Evolutionary conservation across 805 yeast genomes (phyloP).

Genomic region (Blastobotrys parvus): DNA sequence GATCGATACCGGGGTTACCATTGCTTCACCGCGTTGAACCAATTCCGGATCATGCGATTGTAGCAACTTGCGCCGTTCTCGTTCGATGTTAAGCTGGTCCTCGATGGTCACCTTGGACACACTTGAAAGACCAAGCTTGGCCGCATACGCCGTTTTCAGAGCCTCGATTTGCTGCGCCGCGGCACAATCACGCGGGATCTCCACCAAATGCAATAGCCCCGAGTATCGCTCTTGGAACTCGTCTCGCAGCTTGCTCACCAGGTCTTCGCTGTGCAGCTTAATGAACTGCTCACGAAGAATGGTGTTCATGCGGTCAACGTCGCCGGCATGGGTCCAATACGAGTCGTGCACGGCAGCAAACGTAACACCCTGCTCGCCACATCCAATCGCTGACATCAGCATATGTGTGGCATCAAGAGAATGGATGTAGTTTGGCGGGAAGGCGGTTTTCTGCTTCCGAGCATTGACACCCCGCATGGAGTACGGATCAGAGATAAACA

Average conservation of each 20-base stretch:
- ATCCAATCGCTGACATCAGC: slow-evolving; percentile 78
- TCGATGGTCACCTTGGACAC: slow-evolving; percentile 45
- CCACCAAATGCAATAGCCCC: slow-evolving; percentile 54
- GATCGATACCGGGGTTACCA: slow-evolving; percentile 67
- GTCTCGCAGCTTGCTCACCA: slow-evolving; percentile 57
- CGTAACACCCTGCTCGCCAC: slow-evolving; percentile 53
- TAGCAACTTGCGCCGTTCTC: slow-evolving; percentile 48
- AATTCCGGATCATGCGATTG: slow-evolving; percentile 40
- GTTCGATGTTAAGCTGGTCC: slow-evolving; percentile 70
- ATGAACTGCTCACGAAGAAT: slow-evolving; percentile 74
- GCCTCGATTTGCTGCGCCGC: slow-evolving; percentile 43
- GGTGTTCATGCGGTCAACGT: slow-evolving; percentile 62
- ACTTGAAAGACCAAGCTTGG: slow-evolving; percentile 20
- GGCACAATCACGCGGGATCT: slow-evolving; percentile 44
- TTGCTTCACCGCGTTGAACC: slow-evolving; percentile 35
- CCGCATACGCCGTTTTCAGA: slow-evolving; percentile 41
- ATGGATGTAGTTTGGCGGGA: slow-evolving; percentile 93
- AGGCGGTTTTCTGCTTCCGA: slow-evolving; percentile 84
- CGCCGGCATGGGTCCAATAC: slow-evolving; percentile 94
- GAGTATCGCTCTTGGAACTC: slow-evolving; percentile 79
- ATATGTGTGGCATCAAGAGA: slow-evolving; percentile 96
- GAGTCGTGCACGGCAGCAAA: slow-evolving; percentile 98
- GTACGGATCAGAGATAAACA: slow-evolving; percentile 84
- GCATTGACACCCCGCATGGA: slow-evolving; percentile 74
- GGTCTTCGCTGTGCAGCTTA: slow-evolving; percentile 61